These are phyloP conservation scores for Selaginella tamariscina DNA, from an alignment of 75 land plant species.

Conservation along the genomic window DNA sequence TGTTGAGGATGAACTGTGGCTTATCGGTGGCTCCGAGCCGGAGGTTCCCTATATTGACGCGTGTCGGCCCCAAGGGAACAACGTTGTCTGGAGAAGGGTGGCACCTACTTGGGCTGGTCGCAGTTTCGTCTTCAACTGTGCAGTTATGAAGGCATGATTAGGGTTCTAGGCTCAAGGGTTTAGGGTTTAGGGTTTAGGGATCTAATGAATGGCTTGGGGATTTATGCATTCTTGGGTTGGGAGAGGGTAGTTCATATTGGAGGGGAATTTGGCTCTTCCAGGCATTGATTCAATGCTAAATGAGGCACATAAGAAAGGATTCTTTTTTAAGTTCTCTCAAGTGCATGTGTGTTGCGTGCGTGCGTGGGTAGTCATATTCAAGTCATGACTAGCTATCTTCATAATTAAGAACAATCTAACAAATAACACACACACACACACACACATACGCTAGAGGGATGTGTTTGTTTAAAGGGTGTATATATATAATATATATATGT, in stretches of 20 bases:
- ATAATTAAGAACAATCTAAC: not conserved
- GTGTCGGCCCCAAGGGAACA: conserved; percentile 20
- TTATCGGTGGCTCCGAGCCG: conserved; percentile 33
- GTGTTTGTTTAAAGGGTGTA: too few species aligned
- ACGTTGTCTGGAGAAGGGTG: conserved; percentile 7
- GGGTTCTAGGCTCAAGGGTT: not conserved
- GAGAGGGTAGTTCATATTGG: not conserved
- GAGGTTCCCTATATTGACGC: conserved; percentile 27
- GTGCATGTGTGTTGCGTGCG: not conserved
- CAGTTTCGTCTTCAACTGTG: conserved; percentile 50
- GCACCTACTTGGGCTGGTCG: conserved; percentile 26
- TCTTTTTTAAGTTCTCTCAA: not conserved
- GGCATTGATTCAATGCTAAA: not conserved
- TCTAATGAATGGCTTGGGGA: too few species aligned
- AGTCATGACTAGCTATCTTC: not conserved
- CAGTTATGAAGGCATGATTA: conserved; percentile 31
- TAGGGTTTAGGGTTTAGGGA: too few species aligned
- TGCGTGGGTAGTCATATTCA: not conserved
- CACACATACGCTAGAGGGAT: too few species aligned
- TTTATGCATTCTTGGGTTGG: not conserved
- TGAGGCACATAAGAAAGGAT: not conserved
- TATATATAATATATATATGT: too few species aligned
- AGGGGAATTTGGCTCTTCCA: not conserved
- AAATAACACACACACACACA: too few species aligned
- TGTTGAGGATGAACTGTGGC: conserved; percentile 32